phyloP scores from a whole-genome alignment of 1,284 basidiomycete genomes.

The Melampsora americana region DNA sequence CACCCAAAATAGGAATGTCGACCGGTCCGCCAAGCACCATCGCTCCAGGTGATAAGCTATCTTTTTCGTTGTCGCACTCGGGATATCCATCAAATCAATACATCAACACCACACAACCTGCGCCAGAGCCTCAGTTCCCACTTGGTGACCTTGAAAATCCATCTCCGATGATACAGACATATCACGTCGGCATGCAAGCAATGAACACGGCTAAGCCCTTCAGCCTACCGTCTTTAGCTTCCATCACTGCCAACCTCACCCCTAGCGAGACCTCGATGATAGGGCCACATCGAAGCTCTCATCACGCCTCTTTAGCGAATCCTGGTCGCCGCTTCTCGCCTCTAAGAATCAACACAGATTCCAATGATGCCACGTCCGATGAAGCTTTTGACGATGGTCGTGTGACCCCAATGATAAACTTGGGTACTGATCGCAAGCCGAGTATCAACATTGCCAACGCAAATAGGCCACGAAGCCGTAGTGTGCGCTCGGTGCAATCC shows the following conservation, averaged over 20 bases:
- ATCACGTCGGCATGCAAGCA: too few species aligned
- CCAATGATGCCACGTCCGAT: conserved; percentile 15
- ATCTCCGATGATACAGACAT: too few species aligned
- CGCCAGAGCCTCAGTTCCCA: too few species aligned
- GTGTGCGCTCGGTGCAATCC: conserved; percentile 14
- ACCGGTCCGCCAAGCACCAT: too few species aligned
- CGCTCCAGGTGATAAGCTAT: too few species aligned
- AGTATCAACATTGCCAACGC: conserved; percentile 25
- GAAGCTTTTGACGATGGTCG: conserved; percentile 13
- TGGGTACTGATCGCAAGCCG: conserved; percentile 6
- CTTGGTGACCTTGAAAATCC: too few species aligned
- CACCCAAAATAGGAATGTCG: too few species aligned
- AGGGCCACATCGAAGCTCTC: conserved; percentile 25
- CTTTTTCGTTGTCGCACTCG: too few species aligned
- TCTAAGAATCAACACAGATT: conserved; percentile 17
- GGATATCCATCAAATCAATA: too few species aligned
- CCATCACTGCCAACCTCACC: conserved; percentile 23
- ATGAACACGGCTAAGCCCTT: conserved; percentile 19
- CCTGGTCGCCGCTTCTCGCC: conserved; percentile 33
- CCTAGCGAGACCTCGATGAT: background rate
- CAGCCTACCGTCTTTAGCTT: conserved; percentile 31
- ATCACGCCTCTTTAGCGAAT: background rate
- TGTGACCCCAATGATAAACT: too few species aligned
- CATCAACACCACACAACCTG: too few species aligned
- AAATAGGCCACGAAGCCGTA: conserved; percentile 29